Base-by-base conservation (phyloP, 345 rosid species). In the Eucalyptus paniculata region DNA sequence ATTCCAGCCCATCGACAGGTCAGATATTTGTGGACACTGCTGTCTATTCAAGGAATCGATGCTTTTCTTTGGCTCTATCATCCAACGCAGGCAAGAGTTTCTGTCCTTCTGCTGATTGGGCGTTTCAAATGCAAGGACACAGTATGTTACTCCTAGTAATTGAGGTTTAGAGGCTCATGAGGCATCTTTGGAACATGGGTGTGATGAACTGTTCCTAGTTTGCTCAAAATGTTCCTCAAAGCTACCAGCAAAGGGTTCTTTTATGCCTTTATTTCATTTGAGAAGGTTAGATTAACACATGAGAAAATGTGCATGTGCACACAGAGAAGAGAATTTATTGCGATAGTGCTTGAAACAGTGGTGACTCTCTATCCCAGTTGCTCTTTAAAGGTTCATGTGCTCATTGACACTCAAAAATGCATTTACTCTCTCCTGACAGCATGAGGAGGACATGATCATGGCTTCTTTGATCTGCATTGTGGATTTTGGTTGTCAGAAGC, bases 31-130 rank as follows among this genome's bases (percentile, higher is more conserved):
- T 97, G 90, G 99, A 97, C 91, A 92, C 96, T 91, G 99, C 97
- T 91, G 99, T 97, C 81, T 97, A 97, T 92, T 91, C 98, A 87
- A 95, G 97, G 94, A 97, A 97, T 87, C 97, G 98, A 65, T 96
- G 98, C 94, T 97, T 97, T 92, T 98, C 98, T 47, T 92, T 97
- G 89, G 96, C 95, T 87, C 92, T 95, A 51, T 97, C 99, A 30
- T 97, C 99, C 4, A 97, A 97, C 92, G 96, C 97, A 72, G 99
- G 99, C 89, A 97, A 96, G 92, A 93, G 91, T 18, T 18, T 93
- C 98, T 21, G 54, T 97, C 88, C 99, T 97, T 89, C 91, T 96
- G 86, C 98, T 96, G 9, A 95, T 98, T 40, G 91, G 93, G 69
- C 98, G 95, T 88, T 97, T 95, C 93, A 95, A 93, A 91, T 96